Percentiles rank a stretch among this genome's conserved stretches.
Conservation (phyloP, 2,329 filamentous ascomycete species). For the Hypoxylon sp. region DNA sequence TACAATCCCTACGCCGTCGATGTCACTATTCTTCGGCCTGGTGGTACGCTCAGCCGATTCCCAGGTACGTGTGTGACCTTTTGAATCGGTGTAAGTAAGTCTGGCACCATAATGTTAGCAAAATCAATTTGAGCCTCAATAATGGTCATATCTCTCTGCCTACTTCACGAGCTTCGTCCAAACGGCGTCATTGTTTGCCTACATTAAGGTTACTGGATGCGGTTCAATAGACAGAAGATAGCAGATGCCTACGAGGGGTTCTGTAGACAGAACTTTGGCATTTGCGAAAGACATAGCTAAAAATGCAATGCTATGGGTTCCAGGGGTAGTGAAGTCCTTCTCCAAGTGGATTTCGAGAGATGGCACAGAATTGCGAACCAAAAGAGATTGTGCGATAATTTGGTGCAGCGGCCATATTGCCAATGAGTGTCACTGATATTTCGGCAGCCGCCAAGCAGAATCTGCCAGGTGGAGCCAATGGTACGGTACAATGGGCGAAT, state of each 20-base stretch:
- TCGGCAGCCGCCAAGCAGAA: slow-evolving; percentile 29
- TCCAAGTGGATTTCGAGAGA: slow-evolving; percentile 17
- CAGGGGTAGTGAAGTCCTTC: slow-evolving; percentile 16
- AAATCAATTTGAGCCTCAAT: slow-evolving; percentile 5
- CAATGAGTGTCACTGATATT: slow-evolving; percentile 43
- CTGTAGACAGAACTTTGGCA: slow-evolving; percentile 61
- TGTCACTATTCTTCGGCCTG: slow-evolving; percentile 70
- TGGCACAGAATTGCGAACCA: slow-evolving; percentile 7
- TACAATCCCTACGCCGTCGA: slow-evolving; percentile 81
- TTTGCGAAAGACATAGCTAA: slow-evolving; percentile 59
- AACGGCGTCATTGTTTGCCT: slow-evolving; percentile 68
- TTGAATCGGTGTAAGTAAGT: slow-evolving; percentile 75
- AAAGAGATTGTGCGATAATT: slow-evolving; percentile 35
- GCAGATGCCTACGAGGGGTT: slow-evolving; percentile 60
- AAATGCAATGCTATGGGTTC: neutral
- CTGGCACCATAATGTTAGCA: slow-evolving; percentile 54
- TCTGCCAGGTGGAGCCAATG: slow-evolving; percentile 8
- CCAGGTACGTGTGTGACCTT: slow-evolving; percentile 73
- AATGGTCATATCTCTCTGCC: slow-evolving; percentile 33
- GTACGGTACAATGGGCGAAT: no score
- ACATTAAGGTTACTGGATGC: slow-evolving; percentile 13
- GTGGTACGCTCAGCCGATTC: slow-evolving; percentile 81
- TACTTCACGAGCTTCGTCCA: slow-evolving; percentile 74
- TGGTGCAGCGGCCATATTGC: slow-evolving; percentile 4
- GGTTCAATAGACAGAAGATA: neutral